Percentiles rank a stretch among this genome's conserved stretches.
Evolutionary conservation across 805 yeast species (phyloP).

Genomic region (Candida xyloterini): DNA sequence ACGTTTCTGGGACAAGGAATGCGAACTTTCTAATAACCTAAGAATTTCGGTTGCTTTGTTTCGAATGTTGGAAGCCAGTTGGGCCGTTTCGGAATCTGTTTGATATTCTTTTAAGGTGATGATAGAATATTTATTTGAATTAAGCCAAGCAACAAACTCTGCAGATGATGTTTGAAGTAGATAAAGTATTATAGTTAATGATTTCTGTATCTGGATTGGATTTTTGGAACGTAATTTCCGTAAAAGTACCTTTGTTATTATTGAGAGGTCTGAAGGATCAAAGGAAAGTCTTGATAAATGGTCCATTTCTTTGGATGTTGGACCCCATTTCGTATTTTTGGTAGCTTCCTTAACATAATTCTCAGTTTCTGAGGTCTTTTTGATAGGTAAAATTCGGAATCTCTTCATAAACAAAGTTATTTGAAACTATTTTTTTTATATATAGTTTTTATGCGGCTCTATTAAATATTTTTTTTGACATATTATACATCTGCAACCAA

Average conservation of each 20-base stretch:
- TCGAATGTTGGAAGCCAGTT: slow-evolving; percentile 35
- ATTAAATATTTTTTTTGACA: background rate
- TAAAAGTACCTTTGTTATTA: slow-evolving; percentile 38
- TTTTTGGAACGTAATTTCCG: slow-evolving; percentile 39
- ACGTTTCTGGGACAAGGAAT: slow-evolving; percentile 39
- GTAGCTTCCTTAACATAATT: slow-evolving; percentile 43
- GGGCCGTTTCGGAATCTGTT: slow-evolving; percentile 22
- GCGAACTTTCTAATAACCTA: slow-evolving; percentile 32
- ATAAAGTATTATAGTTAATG: slow-evolving; percentile 50
- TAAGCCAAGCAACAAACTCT: slow-evolving; percentile 48
- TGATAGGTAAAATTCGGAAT: slow-evolving; percentile 24
- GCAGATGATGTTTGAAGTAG: slow-evolving; percentile 52
- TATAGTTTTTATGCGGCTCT: background rate
- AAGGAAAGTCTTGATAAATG: slow-evolving; percentile 48
- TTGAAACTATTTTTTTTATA: too few relatives aligned
- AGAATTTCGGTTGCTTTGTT: slow-evolving; percentile 36
- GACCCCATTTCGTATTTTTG: slow-evolving; percentile 46
- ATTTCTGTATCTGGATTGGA: slow-evolving; percentile 44
- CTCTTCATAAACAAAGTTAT: slow-evolving; percentile 16
- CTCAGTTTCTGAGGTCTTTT: slow-evolving; percentile 31
- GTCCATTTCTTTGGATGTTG: slow-evolving; percentile 52
- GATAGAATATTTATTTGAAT: slow-evolving; percentile 37
- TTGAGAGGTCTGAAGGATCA: slow-evolving; percentile 36
- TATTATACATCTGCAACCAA: slow-evolving; percentile 2
- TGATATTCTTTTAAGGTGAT: slow-evolving; percentile 29